Conservation (phyloP, 768 basidiomycete genomes). For the Trametes sanguinea region DNA sequence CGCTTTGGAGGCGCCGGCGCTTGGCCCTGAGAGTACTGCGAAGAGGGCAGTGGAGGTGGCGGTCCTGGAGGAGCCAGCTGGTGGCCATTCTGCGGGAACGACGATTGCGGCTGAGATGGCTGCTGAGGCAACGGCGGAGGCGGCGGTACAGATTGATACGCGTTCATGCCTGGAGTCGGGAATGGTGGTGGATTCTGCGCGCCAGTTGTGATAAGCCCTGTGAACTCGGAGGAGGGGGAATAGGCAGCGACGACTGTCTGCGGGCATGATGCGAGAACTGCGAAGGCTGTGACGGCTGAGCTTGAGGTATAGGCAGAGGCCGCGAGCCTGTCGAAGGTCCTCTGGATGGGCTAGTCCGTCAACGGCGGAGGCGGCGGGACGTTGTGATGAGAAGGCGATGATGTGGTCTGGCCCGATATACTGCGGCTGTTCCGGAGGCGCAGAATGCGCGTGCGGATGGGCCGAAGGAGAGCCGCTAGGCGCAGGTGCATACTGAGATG, state of each 20-base stretch:
- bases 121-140: slow-evolving; percentile 26
- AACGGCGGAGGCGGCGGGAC: slow-evolving; percentile 41
- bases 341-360: slow-evolving; percentile 29
- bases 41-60: slow-evolving; percentile 32
- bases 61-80: slow-evolving; percentile 24
- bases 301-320: slow-evolving; percentile 26
- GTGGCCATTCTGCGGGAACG: slow-evolving; percentile 21
- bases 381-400: slow-evolving; percentile 38
- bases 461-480: slow-evolving; percentile 23
- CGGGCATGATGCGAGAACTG: slow-evolving; percentile 12
- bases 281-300: slow-evolving; percentile 15
- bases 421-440: slow-evolving; percentile 35
- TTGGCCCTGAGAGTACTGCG: slow-evolving; percentile 15
- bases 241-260: slow-evolving; percentile 27
- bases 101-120: slow-evolving; percentile 20
- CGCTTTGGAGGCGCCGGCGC: slow-evolving; percentile 31
- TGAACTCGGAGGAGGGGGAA: slow-evolving; percentile 22
- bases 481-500: slow-evolving; percentile 40
- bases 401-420: slow-evolving; percentile 2
- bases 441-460: slow-evolving; percentile 35
- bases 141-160: slow-evolving; percentile 25
- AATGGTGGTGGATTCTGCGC: slow-evolving; percentile 18
- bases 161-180: slow-evolving; percentile 2
- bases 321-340: slow-evolving; percentile 26
- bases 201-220: slow-evolving; percentile 19